Conservation (phyloP, 73 alveolate species). For the Paramecium biaurelia region DNA sequence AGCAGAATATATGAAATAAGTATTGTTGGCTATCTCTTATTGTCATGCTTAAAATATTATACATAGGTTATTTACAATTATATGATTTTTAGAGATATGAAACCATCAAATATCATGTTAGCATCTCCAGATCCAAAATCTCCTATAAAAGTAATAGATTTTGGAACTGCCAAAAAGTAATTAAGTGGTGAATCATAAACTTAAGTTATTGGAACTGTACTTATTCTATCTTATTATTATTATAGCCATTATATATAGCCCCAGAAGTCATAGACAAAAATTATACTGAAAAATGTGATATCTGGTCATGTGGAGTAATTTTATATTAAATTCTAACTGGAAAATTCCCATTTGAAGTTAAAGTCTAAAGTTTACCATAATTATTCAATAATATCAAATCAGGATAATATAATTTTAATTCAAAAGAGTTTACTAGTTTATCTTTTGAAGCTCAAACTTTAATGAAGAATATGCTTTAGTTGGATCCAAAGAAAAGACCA, state of each 20-base stretch:
- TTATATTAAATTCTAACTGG: constrained; percentile 52
- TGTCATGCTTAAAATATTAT: constrained; percentile 86
- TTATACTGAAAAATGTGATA: constrained; percentile 58
- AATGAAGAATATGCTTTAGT: background rate
- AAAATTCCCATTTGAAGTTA: constrained; percentile 54
- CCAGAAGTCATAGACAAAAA: constrained; percentile 62
- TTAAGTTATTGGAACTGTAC: constrained; percentile 63
- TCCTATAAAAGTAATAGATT: constrained; percentile 87
- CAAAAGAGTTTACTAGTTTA: background rate
- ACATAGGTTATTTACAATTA: constrained; percentile 57
- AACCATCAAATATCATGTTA: constrained; percentile 88
- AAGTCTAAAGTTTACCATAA: constrained; percentile 19
- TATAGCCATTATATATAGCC: constrained; percentile 60
- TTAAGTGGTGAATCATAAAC: constrained; percentile 2
- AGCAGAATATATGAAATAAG: constrained; percentile 79
- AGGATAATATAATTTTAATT: background rate
- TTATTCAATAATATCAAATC: constrained; percentile 26
- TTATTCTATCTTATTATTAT: background rate
- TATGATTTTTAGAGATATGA: constrained; percentile 73
- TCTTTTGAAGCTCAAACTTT: constrained; percentile 41
- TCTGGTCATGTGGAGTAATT: constrained; percentile 61
- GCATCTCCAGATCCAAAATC: constrained; percentile 69
- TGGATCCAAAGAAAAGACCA: constrained; percentile 56
- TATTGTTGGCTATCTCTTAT: constrained; percentile 82
- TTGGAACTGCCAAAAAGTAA: constrained; percentile 77